Evolutionary conservation across 2,329 filamentous ascomycete genomes (phyloP).

Genomic region (Madurella fahalii): DNA sequence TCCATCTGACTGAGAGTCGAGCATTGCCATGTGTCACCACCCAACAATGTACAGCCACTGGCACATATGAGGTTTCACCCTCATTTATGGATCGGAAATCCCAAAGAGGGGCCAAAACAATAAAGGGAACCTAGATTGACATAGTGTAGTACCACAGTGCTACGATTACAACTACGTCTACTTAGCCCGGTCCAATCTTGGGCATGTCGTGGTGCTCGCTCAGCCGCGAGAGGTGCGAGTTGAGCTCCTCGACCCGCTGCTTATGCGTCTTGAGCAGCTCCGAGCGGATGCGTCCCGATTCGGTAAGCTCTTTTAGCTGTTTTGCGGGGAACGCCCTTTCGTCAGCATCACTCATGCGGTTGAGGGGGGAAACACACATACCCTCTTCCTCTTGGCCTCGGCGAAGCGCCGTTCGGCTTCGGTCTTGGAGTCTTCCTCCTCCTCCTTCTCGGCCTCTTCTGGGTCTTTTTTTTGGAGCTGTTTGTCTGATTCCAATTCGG

Average conservation of each 20-base stretch:
- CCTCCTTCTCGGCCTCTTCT: neutral
- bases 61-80: too few relatives aligned
- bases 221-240: conserved; percentile 84
- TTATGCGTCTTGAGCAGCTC: conserved; percentile 96
- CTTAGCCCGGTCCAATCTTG: conserved; percentile 58
- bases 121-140: too few relatives aligned
- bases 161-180: too few relatives aligned
- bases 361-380: conserved; percentile 37
- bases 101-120: too few relatives aligned
- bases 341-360: neutral
- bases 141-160: too few relatives aligned
- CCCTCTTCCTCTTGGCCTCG: conserved; percentile 75
- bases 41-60: too few relatives aligned
- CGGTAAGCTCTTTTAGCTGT: conserved; percentile 75
- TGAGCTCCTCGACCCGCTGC: conserved; percentile 91
- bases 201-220: conserved; percentile 98
- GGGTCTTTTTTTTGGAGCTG: conserved; percentile 39
- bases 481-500: conserved; percentile 22
- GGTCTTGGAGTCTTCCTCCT: conserved; percentile 47
- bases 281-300: conserved; percentile 51
- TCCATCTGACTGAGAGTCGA: too few relatives aligned
- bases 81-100: too few relatives aligned
- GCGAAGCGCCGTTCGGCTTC: conserved; percentile 79
- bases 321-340: neutral
- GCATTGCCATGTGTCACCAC: too few relatives aligned